Evolutionary conservation across 169 alveolate species (phyloP).

Genomic region (Sarcocystis neurona): DNA sequence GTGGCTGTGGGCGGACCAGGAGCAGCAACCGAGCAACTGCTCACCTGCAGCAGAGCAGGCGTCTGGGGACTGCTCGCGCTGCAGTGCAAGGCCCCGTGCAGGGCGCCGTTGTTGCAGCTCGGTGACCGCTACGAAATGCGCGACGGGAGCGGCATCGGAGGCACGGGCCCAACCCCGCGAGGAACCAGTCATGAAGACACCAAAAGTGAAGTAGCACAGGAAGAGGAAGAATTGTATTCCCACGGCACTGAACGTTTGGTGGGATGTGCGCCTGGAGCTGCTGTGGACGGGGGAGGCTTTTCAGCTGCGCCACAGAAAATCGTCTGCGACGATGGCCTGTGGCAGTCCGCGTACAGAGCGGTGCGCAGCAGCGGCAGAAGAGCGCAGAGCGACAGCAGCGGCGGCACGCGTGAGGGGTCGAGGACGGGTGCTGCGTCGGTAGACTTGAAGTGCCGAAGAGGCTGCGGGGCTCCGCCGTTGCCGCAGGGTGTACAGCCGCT

Average conservation of each 20-base stretch:
- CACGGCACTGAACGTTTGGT: slow-evolving; percentile 4
- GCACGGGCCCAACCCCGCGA: not conserved
- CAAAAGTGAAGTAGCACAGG: too few relatives aligned
- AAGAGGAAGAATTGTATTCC: not conserved
- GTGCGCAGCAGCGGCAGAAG: not conserved
- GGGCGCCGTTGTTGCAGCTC: slow-evolving; percentile 13
- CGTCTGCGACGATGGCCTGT: slow-evolving; percentile 2
- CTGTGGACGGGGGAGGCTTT: slow-evolving; percentile 18
- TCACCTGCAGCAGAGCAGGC: slow-evolving; percentile 27
- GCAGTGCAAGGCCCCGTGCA: slow-evolving; percentile 27
- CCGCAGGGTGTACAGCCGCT: slow-evolving; percentile 20
- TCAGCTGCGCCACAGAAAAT: not conserved
- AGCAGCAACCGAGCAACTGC: not conserved
- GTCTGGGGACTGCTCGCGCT: slow-evolving; percentile 10
- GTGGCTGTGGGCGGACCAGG: not conserved
- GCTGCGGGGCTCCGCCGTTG: slow-evolving; percentile 26
- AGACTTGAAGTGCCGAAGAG: slow-evolving; percentile 35
- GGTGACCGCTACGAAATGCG: slow-evolving; percentile 32
- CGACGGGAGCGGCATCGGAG: not conserved
- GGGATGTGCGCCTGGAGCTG: slow-evolving; percentile 29
- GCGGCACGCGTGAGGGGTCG: not conserved
- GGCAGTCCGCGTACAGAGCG: slow-evolving; percentile 31
- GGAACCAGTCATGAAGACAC: too few relatives aligned
- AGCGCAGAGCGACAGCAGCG: not conserved
- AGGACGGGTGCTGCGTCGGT: not conserved